Conservation (phyloP, 2,329 filamentous ascomycete species). For the Capronia americana region DNA sequence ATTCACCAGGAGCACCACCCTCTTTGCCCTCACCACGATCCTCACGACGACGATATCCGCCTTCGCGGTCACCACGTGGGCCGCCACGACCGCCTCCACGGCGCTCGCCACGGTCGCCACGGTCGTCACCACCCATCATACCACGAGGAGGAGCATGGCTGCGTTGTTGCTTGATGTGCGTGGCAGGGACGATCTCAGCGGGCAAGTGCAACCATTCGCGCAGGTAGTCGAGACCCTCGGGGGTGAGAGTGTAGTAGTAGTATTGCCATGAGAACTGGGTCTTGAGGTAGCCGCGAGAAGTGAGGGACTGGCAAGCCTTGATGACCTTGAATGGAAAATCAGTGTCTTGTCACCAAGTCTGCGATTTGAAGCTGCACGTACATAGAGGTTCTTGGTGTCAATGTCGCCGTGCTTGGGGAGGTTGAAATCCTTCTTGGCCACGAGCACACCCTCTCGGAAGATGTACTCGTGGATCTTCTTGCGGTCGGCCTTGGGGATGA, state of each 20-base stretch:
- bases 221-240: slow-evolving; percentile 99
- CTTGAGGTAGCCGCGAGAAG: slow-evolving; percentile 98
- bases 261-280: slow-evolving; percentile 99
- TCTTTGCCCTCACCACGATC: slow-evolving; percentile 88
- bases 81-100: slow-evolving; percentile 84
- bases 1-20: slow-evolving; percentile 88
- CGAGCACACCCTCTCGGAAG: slow-evolving; percentile 90
- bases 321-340: slow-evolving; percentile 65
- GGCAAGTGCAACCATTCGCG: slow-evolving; percentile 99
- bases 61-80: slow-evolving; percentile 77
- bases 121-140: slow-evolving; percentile 89
- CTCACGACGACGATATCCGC: slow-evolving; percentile 83
- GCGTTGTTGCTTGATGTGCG: slow-evolving; percentile 99
- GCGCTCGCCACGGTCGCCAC: slow-evolving; percentile 72
- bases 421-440: slow-evolving; percentile 99
- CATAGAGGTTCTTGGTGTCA: slow-evolving; percentile 99
- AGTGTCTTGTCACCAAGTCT: slow-evolving; percentile 3
- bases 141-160: slow-evolving; percentile 97
- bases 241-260: slow-evolving; percentile 99
- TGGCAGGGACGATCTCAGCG: slow-evolving; percentile 98
- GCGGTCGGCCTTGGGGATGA: slow-evolving; percentile 99
- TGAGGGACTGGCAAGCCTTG: slow-evolving; percentile 98
- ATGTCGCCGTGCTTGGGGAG: slow-evolving; percentile 96
- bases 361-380: slow-evolving; percentile 46
- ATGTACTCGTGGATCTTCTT: slow-evolving; percentile 99